Percentiles rank a stretch among this genome's conserved stretches.
Conservation (phyloP, 306 rosid genomes). For the Delonix regia region DNA sequence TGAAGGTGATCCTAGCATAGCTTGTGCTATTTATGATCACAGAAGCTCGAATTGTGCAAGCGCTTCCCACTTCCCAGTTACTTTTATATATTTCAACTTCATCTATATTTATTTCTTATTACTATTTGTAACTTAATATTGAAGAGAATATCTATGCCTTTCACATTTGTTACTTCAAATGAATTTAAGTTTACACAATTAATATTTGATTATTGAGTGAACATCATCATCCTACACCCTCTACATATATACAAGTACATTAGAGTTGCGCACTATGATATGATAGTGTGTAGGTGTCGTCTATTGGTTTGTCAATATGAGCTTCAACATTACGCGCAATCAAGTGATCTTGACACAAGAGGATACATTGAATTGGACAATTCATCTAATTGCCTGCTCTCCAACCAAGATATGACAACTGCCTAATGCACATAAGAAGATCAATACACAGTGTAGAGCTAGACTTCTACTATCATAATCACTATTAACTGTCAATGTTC, state of each 20-base stretch:
- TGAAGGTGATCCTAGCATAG: neutral
- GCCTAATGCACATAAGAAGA: neutral
- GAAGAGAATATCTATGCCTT: neutral
- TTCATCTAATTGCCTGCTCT: neutral
- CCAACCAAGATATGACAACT: neutral
- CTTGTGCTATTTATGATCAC: slow-evolving; percentile 2
- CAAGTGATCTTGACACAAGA: neutral
- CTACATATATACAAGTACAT: no score
- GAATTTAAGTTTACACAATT: neutral
- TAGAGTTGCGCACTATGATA: no score
- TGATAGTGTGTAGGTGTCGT: no score
- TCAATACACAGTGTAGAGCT: neutral
- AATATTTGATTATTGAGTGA: neutral
- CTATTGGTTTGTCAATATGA: neutral
- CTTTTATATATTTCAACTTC: neutral
- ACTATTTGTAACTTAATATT: no score
- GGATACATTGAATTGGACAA: neutral
- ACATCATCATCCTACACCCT: neutral
- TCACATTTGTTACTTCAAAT: neutral
- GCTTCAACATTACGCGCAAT: neutral
- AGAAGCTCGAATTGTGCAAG: neutral
- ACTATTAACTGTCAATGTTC: neutral
- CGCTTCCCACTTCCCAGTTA: neutral
- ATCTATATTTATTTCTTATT: no score
- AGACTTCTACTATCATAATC: neutral